Base-by-base conservation (phyloP, 352 stramenopile genomes). In the Phytophthora kernoviae region DNA sequence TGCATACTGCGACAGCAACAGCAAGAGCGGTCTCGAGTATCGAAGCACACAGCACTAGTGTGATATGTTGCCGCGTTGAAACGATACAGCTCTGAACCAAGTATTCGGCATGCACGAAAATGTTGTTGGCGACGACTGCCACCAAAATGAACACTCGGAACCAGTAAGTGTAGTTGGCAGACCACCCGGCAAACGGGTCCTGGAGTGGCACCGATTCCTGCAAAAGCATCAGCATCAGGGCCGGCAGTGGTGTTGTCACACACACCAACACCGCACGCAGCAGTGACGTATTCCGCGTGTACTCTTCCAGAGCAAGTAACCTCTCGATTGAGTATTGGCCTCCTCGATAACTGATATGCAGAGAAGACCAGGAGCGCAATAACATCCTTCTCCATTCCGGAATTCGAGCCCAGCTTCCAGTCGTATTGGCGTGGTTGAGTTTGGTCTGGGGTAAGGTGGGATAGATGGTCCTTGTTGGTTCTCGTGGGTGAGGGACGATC, bases 311-410 rank as follows among this genome's bases (percentile, higher is more conserved):
- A 2, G 59, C 65, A 30, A 74, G 44, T 8, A 73, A 32, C 6
- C 67, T 55, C 46, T 80, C 67, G 24, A 80, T 42, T 20, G 66
- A 75, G 52, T 75, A 79, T 27, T 65, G 58, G 0, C 59, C 64
- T 7, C 61, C 54, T 11, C 55, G 49, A 33, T 65, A 60, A 26
- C 55, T 70, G 20, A 70, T 36, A 15, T 62, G 36, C 0, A 54
- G 9, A n/a, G 53, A 34, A 34, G 59, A 37, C 59, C 59, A 68
- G 0, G 15, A 40, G 0, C 7, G n/a, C 18, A 6, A 24, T 8
- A 18, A 12, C 6, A 26, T 26, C 9, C 24, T 40, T 14, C 33
- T 40, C 33, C 33, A 40, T 40, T 14, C 33, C 3, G 24, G 24
- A 30, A 40, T 40, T 40, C 15, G 15, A 14, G 33, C 33, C 4